These are phyloP conservation scores for Leccinum subatratum DNA, from an alignment of 1,284 basidiomycete species.

Conservation along the genomic window DNA sequence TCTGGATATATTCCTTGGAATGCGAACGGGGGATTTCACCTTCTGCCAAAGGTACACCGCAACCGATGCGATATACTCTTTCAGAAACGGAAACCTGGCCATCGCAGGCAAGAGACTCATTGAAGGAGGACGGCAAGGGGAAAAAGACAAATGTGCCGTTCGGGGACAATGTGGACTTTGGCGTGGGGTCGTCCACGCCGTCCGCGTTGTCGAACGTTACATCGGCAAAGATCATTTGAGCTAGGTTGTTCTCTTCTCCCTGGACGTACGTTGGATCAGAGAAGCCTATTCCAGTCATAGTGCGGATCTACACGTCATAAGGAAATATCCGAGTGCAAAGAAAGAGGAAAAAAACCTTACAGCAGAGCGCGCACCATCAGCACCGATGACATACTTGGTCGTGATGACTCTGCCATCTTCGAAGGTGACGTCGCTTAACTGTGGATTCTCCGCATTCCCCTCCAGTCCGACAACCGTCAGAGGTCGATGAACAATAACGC, in stretches of 20 bases:
- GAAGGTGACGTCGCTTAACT: slow-evolving; percentile 41
- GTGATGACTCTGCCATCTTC: slow-evolving; percentile 45
- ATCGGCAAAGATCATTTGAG: slow-evolving; percentile 21
- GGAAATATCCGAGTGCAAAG: not conserved
- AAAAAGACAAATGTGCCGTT: slow-evolving; percentile 24
- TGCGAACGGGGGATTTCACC: too few relatives aligned
- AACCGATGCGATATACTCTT: slow-evolving; percentile 33
- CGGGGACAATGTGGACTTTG: slow-evolving; percentile 11
- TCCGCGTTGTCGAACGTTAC: not conserved
- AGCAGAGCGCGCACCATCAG: slow-evolving; percentile 33
- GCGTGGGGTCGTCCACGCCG: not conserved
- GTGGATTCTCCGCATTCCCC: slow-evolving; percentile 21
- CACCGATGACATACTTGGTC: slow-evolving; percentile 36
- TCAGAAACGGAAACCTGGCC: too few relatives aligned
- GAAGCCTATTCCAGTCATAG: slow-evolving; percentile 18
- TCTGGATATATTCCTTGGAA: slow-evolving; percentile 34
- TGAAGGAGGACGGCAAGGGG: slow-evolving; percentile 26
- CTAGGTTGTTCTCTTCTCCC: slow-evolving; percentile 9
- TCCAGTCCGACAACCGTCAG: slow-evolving; percentile 30
- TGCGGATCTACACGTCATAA: slow-evolving; percentile 16
- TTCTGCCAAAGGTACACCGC: slow-evolving; percentile 20
- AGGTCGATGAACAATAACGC: slow-evolving; percentile 24
- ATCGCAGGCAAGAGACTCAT: too few relatives aligned
- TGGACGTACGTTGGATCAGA: slow-evolving; percentile 11
- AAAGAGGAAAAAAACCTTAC: slow-evolving; percentile 39